These are phyloP conservation scores for Saccharomycopsis oosterbeekiorum DNA, from an alignment of 805 yeast genomes.

Conservation along the genomic window DNA sequence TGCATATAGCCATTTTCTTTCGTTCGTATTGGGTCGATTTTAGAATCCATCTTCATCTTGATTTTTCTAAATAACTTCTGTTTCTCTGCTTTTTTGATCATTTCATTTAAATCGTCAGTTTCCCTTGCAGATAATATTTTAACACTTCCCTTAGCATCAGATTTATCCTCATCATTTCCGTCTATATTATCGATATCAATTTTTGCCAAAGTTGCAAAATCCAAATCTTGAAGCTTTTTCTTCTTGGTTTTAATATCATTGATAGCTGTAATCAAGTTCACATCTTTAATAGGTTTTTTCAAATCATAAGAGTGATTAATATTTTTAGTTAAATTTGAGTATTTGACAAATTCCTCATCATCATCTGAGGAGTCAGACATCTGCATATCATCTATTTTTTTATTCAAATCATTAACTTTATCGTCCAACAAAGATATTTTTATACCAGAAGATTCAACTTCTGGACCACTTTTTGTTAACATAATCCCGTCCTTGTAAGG, in stretches of 20 bases:
- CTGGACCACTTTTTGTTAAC: neutral
- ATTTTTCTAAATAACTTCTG: constrained; percentile 19
- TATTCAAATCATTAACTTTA: neutral
- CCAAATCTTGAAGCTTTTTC: constrained; percentile 6
- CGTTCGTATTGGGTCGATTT: constrained; percentile 3
- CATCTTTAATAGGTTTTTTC: neutral
- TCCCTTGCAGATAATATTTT: constrained; percentile 21
- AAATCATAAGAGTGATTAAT: neutral
- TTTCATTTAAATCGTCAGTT: constrained; percentile 19
- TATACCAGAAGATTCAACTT: neutral
- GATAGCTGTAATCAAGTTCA: neutral
- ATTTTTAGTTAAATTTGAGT: constrained; percentile 11
- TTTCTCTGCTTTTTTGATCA: constrained; percentile 21
- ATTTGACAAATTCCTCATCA: constrained; percentile 21
- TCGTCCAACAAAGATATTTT: neutral
- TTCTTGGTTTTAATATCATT: neutral
- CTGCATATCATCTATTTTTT: neutral
- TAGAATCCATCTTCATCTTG: constrained; percentile 10
- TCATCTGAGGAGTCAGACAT: neutral
- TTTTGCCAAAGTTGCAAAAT: constrained; percentile 1
- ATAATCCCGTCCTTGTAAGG: neutral
- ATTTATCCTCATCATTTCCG: constrained; percentile 18
- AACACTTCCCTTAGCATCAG: neutral
- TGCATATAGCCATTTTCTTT: constrained; percentile 5
- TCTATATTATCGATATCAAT: constrained; percentile 20